Evolutionary conservation across 768 basidiomycete species (phyloP).

Genomic region (Xerocomus potaroensis): DNA sequence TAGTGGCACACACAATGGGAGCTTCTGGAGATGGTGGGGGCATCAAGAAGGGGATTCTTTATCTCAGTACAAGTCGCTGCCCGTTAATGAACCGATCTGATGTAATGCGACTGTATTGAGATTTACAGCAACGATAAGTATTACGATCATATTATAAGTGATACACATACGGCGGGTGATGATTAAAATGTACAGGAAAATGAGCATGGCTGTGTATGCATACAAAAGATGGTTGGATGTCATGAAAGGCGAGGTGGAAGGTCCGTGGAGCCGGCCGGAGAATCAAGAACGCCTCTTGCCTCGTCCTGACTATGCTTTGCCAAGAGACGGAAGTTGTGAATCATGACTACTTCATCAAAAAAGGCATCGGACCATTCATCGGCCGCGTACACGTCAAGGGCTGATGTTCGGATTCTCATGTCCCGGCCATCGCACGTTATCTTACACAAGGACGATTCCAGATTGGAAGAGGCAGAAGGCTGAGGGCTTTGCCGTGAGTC

Average conservation of each 20-base stretch:
- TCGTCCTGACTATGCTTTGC: constrained; percentile 36
- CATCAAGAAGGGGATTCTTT: constrained; percentile 7
- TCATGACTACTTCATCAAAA: constrained; percentile 59
- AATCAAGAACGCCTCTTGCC: constrained; percentile 27
- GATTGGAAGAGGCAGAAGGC: constrained; percentile 29
- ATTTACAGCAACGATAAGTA: constrained; percentile 28
- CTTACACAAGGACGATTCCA: constrained; percentile 34
- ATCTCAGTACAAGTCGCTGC: constrained; percentile 17
- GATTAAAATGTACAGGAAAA: constrained; percentile 36
- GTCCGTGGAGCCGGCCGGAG: constrained; percentile 24
- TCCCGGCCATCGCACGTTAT: constrained; percentile 35
- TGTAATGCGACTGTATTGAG: constrained; percentile 17
- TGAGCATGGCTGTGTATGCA: constrained; percentile 26
- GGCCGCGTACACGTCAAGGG: constrained; percentile 38
- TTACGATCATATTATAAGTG: constrained; percentile 30
- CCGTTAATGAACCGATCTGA: constrained; percentile 16
- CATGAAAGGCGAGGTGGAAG: constrained; percentile 17
- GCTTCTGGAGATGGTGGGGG: constrained; percentile 28
- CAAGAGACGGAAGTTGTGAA: constrained; percentile 45
- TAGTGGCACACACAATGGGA: constrained; percentile 10
- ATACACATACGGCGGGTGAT: constrained; percentile 28
- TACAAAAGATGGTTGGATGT: constrained; percentile 26
- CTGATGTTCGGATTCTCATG: constrained; percentile 46
- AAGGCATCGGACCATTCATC: constrained; percentile 58
- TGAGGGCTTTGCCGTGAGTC: constrained; percentile 34